Conservation (phyloP, 75 land plant species). For the Gnetum montanum region DNA sequence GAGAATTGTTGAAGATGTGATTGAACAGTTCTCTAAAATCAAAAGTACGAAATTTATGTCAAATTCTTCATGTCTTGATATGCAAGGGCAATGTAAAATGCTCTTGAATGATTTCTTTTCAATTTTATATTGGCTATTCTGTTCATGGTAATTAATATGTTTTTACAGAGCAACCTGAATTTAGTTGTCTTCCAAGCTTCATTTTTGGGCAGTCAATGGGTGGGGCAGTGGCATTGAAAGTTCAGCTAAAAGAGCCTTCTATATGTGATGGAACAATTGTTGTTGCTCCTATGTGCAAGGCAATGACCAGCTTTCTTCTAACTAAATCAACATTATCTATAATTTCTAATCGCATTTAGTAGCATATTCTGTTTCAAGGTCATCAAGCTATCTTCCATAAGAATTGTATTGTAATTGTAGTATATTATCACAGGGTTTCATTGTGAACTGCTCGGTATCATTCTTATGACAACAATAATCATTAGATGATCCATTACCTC, state of each 20-base stretch:
- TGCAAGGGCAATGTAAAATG: not conserved
- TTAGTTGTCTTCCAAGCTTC: conserved; percentile 52
- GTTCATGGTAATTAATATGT: not conserved
- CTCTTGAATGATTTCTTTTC: not conserved
- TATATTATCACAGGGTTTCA: too few relatives aligned
- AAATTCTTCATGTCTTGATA: not conserved
- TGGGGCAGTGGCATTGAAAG: conserved; percentile 90
- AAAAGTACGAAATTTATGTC: conserved; percentile 35
- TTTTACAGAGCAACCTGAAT: conserved; percentile 40
- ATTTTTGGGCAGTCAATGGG: conserved; percentile 97
- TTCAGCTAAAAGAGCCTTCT: conserved; percentile 62
- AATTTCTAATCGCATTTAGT: too few relatives aligned
- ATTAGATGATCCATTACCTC: too few relatives aligned
- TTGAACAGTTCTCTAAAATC: conserved; percentile 49
- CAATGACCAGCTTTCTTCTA: conserved; percentile 19
- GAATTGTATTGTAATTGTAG: too few relatives aligned
- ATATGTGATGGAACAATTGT: conserved; percentile 90
- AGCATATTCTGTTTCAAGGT: too few relatives aligned
- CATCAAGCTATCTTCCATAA: too few relatives aligned
- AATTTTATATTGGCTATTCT: not conserved
- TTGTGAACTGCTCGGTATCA: too few relatives aligned
- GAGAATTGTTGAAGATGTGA: conserved; percentile 55
- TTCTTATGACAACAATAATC: too few relatives aligned
- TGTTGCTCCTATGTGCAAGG: conserved; percentile 99
- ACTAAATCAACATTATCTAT: too few relatives aligned